Evolutionary conservation across 2,329 filamentous ascomycete genomes (phyloP).

Genomic region (Moelleriella libera): DNA sequence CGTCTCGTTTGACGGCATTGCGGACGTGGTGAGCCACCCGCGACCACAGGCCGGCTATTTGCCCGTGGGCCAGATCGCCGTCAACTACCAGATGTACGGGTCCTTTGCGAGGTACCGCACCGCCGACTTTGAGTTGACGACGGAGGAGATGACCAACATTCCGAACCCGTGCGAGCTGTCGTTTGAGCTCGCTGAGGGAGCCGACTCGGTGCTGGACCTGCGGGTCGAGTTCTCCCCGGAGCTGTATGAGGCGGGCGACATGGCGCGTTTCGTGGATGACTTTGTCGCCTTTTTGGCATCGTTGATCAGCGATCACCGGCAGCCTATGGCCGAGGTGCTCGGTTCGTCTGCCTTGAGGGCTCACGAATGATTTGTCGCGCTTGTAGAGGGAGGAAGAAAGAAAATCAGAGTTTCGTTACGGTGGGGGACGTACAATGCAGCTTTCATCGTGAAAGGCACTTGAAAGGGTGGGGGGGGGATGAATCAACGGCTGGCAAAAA

Average conservation of each 20-base stretch:
- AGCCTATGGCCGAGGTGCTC: background rate
- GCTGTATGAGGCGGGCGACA: slow-evolving; percentile 9
- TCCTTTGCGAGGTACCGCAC: slow-evolving; percentile 9
- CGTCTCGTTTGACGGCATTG: slow-evolving; percentile 11
- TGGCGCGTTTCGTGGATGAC: slow-evolving; percentile 14
- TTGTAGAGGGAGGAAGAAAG: too few relatives aligned
- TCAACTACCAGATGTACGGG: slow-evolving; percentile 14
- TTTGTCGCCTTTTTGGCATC: slow-evolving; percentile 12
- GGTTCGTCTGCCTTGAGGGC: too few relatives aligned
- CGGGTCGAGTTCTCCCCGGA: slow-evolving; percentile 11
- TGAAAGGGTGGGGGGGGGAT: too few relatives aligned
- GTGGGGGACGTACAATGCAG: too few relatives aligned
- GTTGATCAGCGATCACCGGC: slow-evolving; percentile 6
- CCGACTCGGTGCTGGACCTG: slow-evolving; percentile 3
- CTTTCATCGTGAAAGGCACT: too few relatives aligned
- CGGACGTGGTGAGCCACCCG: slow-evolving; percentile 9
- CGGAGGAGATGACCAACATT: background rate
- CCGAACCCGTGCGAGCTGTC: background rate
- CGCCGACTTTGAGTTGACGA: slow-evolving; percentile 7
- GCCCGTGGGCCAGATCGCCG: slow-evolving; percentile 10
- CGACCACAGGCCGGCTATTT: background rate
- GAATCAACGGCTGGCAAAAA: too few relatives aligned
- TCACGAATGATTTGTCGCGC: too few relatives aligned
- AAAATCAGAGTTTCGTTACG: too few relatives aligned
- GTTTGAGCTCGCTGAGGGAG: background rate